Base-by-base conservation (phyloP, 169 alveolate species). In the Eimeria zaria region DNA sequence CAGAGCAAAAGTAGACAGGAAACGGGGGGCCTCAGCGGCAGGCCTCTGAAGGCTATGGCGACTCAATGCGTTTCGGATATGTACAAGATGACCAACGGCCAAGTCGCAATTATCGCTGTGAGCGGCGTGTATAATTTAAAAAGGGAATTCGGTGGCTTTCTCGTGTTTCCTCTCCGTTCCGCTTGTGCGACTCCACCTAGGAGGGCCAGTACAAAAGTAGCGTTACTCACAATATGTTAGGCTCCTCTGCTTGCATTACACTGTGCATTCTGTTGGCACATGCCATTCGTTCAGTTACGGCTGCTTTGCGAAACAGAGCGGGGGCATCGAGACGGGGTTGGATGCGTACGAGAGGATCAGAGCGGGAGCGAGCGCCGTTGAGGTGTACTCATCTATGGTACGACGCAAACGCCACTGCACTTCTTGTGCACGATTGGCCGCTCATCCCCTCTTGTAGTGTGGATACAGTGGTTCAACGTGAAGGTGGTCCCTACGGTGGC, bases 361-460 rank as follows among this genome's bases (percentile, higher is more conserved):
- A 71, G 99, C 99, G 0, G 99, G 99, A 14, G 99, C 99, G 14
- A 97, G 99, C 5, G 97, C 97, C 5, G 98, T 98, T 36, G 99
- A 98, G 85, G 69, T 98, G 76, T 98, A 95, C 97, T 97, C 99
- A 1, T 96, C 98, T 46, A 44, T 98, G 98, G 99, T 98, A 62
- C 14, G 95, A 27, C 41, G 24, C 16, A 87, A 87, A 27, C 74
- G 33, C 83, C 16, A 44, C 83, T 73, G 36, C 51, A 39, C 39
- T 73, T 12, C 14, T 39, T 39, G 22, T 73, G 33, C 83, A 16
- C 39, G 83, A 73, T 73, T 53, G 39, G 30, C 48, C 48, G 80
- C 18, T 73, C 55, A 73, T 30, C 33, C 5, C 53, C 53, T 16
- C 18, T 18, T 39, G 83, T 6, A 5, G 6, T 36, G 14, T 3